These are phyloP conservation scores for Syncephalastrum contaminatum DNA, from an alignment of 371 early-diverging fungal genomes.

Conservation along the genomic window DNA sequence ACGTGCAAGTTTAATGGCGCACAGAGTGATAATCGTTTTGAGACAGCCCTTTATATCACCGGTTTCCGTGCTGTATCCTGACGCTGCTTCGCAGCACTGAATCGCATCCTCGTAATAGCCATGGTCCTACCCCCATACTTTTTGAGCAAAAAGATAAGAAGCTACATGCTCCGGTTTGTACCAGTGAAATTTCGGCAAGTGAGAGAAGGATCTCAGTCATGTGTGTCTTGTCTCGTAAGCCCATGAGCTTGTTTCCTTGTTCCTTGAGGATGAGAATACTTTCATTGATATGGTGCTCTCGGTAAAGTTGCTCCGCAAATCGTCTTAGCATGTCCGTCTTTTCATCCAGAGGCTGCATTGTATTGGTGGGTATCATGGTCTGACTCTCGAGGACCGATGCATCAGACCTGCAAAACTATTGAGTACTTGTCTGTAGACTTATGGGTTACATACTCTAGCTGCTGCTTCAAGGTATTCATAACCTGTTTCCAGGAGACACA, in stretches of 20 bases:
- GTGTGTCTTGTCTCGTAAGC: not conserved
- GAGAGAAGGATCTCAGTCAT: not conserved
- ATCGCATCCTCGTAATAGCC: conserved; percentile 14
- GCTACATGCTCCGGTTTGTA: not conserved
- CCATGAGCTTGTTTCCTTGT: conserved; percentile 1
- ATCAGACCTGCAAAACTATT: not conserved
- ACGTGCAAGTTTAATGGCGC: conserved; percentile 14
- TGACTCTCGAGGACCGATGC: not conserved
- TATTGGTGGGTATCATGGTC: not conserved
- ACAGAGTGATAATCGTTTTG: too few relatives aligned
- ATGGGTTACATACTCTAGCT: too few relatives aligned
- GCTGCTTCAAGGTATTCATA: too few relatives aligned
- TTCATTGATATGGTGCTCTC: not conserved
- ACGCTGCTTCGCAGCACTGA: conserved; percentile 16
- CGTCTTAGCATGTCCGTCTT: not conserved
- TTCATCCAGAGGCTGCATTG: conserved; percentile 5
- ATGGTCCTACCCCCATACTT: conserved; percentile 12
- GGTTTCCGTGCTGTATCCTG: conserved; percentile 5
- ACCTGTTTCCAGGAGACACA: conserved; percentile 31
- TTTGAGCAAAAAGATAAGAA: conserved; percentile 1
- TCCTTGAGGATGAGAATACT: not conserved
- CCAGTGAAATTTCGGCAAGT: not conserved
- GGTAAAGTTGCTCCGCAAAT: conserved; percentile 6
- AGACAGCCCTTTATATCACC: too few relatives aligned
- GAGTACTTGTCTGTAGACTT: too few relatives aligned